A percentile compares a stretch with the other conserved stretches of the same genome.
These are phyloP conservation scores for Colletotrichum chrysophilum DNA, from an alignment of 2,329 filamentous ascomycete species.

Conservation along the genomic window DNA sequence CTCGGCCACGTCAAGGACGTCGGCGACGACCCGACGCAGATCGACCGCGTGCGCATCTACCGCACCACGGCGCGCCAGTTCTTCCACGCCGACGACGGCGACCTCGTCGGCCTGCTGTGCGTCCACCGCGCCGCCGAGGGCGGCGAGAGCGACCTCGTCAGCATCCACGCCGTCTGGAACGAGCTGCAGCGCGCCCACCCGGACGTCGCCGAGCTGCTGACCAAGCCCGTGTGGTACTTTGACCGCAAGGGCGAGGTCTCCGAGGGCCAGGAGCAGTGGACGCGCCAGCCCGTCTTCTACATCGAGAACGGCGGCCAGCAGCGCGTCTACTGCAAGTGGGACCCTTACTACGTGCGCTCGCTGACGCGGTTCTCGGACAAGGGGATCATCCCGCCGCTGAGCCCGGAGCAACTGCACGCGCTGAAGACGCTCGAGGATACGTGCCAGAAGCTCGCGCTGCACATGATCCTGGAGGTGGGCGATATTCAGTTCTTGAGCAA, in stretches of 20 bases:
- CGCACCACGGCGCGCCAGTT: conserved; percentile 84
- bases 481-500: conserved; percentile 86
- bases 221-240: conserved; percentile 87
- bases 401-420: conserved; percentile 71
- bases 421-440: conserved; percentile 75
- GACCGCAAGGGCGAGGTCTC: conserved; percentile 87
- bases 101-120: conserved; percentile 85
- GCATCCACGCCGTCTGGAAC: conserved; percentile 83
- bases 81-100: conserved; percentile 84
- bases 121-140: conserved; percentile 79
- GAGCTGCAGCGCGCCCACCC: conserved; percentile 75
- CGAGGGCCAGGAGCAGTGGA: conserved; percentile 76
- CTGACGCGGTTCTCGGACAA: conserved; percentile 75
- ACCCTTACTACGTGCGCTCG: conserved; percentile 85
- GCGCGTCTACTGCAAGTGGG: conserved; percentile 84
- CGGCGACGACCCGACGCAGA: conserved; percentile 80
- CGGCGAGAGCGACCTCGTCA: conserved; percentile 83
- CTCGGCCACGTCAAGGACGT: conserved; percentile 90
- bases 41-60: conserved; percentile 89
- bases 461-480: conserved; percentile 84
- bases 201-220: conserved; percentile 77
- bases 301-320: conserved; percentile 71
- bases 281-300: conserved; percentile 76
- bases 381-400: conserved; percentile 76
- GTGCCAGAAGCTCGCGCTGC: conserved; percentile 72